Evolutionary conservation across 1,284 basidiomycete species (phyloP), one percentile per base, ranked within the genome.

Genomic region (Sporisorium graminicola): DNA sequence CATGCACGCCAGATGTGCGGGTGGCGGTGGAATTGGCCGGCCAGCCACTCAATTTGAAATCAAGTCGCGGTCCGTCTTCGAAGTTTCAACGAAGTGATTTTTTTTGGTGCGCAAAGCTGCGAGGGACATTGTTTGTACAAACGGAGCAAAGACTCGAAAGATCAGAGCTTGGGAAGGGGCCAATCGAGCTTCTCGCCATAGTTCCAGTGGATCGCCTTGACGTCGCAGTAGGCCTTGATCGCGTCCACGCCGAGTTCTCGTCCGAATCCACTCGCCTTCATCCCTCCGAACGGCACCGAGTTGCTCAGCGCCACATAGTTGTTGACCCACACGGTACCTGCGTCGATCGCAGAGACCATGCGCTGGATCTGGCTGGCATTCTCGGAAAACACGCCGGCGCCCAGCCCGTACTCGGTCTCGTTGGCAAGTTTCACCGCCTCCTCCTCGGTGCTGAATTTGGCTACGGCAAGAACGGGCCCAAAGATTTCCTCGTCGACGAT

Each of bases 391-490:
- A 98, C 90, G 18, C 93, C 91, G 0, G 93, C 89, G 18, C 92
- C 92, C 40, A 96, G 89, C 71, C 95, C 95, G 87, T 96, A 90
- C 79, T 87, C 85, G 0, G 92, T 92, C 86, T 95, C 97, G 96
- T 60, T 78, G 53, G 94, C 95, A 80, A 90, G 88, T 49, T 85
- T 86, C 81, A 96, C 87, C 40, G 93, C 91, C 70, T 94, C 92
- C 43, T 75, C 79, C 35, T 83, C 80, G 54, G 80, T 80, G 70
- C 80, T 81, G 77, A 86, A 87, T 58, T 83, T 85, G 77, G 86
- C 82, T 37, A 88, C 80, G n/a, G 91, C 91, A 61, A 96, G 86
- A 5, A 92, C 86, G 1, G 92, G 91, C 0, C 91, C 92, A 79
- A 93, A 94, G 91, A 85, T 90, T 89, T 90, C 94, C 90, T 74